Evolutionary conservation across 441 rosid species (phyloP), one percentile per base, ranked within the genome.

Genomic region (Bocquillonia castaneifolia): DNA sequence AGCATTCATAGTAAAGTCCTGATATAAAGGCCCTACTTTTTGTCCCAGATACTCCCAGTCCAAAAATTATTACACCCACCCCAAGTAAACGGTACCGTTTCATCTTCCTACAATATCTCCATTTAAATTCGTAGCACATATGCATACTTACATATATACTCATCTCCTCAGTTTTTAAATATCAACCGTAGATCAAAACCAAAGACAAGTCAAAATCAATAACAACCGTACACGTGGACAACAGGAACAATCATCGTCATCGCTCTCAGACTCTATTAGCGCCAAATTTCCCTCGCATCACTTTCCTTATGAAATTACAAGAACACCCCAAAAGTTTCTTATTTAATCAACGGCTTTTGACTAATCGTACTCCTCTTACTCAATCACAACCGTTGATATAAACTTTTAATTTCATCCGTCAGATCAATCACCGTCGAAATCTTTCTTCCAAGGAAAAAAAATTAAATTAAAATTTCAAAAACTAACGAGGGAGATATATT

Each of bases 281-380:
- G 93, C 90, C 90, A 88, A 85, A 82, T 78, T 75, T 76, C 67
- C 60, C 26, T 29, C 54, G 15, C 23, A 62, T 39, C 50, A 6
- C 25, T 25, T 44, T 48, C 55, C 10, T 1, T 0, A 0, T 3
- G 10, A 8, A 32, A 45, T 57, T 67, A 31, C 64, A 42, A 53
- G 18, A 57, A 28, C 3, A 23, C 55, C 63, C 42, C 3, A 22
- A 20, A 6, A 5, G 22, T 0, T 32, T 17, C 52, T 6, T 32
- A 17, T 3, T 25, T 26, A 60, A 80, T 81, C 84, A 58, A 78
- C 77, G 85, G 74, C 26, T 40, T 6, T 9, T 5, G n/a, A 34
- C 64, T 0, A 51, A 68, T 62, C 48, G 10, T n/a, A 37, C 57
- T 44, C 29, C 25, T 45, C 22, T 42, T 23, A 20, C 59, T 37